These are phyloP conservation scores for Endogone sp. DNA, from an alignment of 192 early-diverging fungal genomes.

Conservation along the genomic window DNA sequence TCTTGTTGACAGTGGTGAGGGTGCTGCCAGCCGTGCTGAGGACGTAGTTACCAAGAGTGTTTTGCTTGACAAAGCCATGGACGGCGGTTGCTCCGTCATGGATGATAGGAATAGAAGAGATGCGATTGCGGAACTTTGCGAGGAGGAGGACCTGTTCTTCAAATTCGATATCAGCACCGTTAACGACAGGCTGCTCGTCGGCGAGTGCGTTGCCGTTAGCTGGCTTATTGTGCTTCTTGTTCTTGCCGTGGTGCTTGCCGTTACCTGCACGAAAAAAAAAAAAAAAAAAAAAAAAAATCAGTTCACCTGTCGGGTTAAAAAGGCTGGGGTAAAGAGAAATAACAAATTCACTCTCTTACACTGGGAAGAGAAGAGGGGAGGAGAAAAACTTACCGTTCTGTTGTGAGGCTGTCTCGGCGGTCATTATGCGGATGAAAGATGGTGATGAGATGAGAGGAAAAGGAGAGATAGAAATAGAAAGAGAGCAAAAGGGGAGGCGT, in stretches of 20 bases:
- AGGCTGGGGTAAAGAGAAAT: too few species aligned
- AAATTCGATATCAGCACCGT: not conserved
- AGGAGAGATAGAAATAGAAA: too few species aligned
- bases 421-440: too few species aligned
- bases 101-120: conserved; percentile 27
- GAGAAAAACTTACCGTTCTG: too few species aligned
- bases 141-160: not conserved
- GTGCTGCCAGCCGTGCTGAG: conserved; percentile 23
- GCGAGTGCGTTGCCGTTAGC: not conserved
- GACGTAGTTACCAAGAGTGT: conserved; percentile 24
- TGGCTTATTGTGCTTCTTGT: not conserved
- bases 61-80: conserved; percentile 20
- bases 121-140: conserved; percentile 23
- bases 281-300: too few species aligned
- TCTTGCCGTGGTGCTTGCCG: not conserved
- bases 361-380: too few species aligned
- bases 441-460: too few species aligned
- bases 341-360: too few species aligned
- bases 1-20: conserved; percentile 15
- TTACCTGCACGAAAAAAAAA: too few species aligned
- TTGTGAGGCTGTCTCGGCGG: too few species aligned
- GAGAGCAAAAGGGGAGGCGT: too few species aligned
- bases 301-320: too few species aligned
- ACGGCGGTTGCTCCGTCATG: conserved; percentile 25
- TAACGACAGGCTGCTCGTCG: not conserved